A percentile compares a stretch with the other conserved stretches of the same genome.
Conservation (phyloP, 768 basidiomycete species). For the Calocybe gangraenosa region DNA sequence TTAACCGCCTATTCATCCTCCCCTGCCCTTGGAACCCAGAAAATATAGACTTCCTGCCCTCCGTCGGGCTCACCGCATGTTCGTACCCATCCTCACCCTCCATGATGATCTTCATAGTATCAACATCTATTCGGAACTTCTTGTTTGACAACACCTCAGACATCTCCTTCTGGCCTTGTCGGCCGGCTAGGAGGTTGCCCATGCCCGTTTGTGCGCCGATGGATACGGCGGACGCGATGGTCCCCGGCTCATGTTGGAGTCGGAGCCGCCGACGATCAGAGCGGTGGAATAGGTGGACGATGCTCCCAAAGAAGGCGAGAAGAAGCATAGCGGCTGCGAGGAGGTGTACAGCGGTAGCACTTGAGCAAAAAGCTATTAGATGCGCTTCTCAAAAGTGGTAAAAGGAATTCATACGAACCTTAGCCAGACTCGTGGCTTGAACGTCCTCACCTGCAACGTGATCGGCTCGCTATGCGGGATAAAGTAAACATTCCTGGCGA, state of each 20-base stretch:
- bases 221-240: conserved; percentile 53
- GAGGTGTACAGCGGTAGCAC: conserved; percentile 40
- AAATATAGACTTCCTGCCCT: conserved; percentile 30
- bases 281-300: conserved; percentile 46
- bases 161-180: conserved; percentile 37
- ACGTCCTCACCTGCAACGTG: conserved; percentile 36
- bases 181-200: conserved; percentile 38
- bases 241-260: conserved; percentile 46
- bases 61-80: conserved; percentile 28
- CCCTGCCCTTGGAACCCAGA: conserved; percentile 24
- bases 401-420: conserved; percentile 28
- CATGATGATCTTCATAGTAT: conserved; percentile 49
- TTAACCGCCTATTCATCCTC: conserved; percentile 5
- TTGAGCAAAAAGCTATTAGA: conserved; percentile 16
- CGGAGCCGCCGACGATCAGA: conserved; percentile 38
- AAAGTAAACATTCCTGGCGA: conserved; percentile 52
- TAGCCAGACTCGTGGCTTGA: conserved; percentile 44
- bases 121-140: conserved; percentile 48
- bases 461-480: conserved; percentile 30
- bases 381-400: neutral
- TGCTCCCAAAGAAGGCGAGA: conserved; percentile 36
- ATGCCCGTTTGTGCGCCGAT: conserved; percentile 50
- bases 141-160: conserved; percentile 34
- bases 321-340: conserved; percentile 37
- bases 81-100: conserved; percentile 49